Conservation (phyloP, 2,329 filamentous ascomycete genomes). For the Cladosporium sphaerospermum region DNA sequence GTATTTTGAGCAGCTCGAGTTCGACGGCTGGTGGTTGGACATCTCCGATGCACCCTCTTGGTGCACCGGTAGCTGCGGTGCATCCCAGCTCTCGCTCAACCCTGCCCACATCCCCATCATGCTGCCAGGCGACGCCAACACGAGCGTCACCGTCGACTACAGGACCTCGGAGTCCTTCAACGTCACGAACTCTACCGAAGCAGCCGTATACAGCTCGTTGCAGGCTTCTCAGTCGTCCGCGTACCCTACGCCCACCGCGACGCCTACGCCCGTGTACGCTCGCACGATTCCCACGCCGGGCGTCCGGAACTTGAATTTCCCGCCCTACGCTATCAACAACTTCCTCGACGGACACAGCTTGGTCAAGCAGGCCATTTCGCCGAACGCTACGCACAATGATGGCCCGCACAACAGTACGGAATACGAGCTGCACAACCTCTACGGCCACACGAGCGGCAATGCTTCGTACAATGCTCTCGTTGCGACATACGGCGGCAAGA, state of each 20-base stretch:
- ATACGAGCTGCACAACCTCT: constrained; percentile 23
- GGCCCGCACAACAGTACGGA: constrained; percentile 21
- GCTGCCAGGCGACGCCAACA: constrained; percentile 20
- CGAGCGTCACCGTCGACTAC: constrained; percentile 20
- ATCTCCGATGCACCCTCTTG: constrained; percentile 17
- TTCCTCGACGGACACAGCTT: constrained; percentile 19
- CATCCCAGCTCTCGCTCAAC: constrained; percentile 15
- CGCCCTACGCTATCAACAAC: constrained; percentile 23
- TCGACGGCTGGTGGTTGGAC: constrained; percentile 22
- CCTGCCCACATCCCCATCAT: constrained; percentile 21
- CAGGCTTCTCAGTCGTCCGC: constrained; percentile 14
- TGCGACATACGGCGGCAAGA: constrained; percentile 54
- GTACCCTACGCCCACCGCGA: constrained; percentile 13
- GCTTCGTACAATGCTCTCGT: constrained; percentile 30
- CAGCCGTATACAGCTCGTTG: constrained; percentile 17
- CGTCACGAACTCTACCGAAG: constrained; percentile 22
- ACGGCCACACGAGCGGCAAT: constrained; percentile 16
- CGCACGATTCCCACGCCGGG: constrained; percentile 18
- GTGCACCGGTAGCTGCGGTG: constrained; percentile 18
- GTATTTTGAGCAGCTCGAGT: constrained; percentile 17
- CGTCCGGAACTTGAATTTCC: constrained; percentile 20
- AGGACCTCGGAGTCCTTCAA: constrained; percentile 20
- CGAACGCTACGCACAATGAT: constrained; percentile 21
- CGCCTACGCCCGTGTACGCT: constrained; percentile 13
- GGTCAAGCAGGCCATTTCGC: constrained; percentile 17